Evolutionary conservation across 2,329 filamentous ascomycete species (phyloP), one percentile per base, ranked within the genome.

Genomic region (Cercospora sesami): DNA sequence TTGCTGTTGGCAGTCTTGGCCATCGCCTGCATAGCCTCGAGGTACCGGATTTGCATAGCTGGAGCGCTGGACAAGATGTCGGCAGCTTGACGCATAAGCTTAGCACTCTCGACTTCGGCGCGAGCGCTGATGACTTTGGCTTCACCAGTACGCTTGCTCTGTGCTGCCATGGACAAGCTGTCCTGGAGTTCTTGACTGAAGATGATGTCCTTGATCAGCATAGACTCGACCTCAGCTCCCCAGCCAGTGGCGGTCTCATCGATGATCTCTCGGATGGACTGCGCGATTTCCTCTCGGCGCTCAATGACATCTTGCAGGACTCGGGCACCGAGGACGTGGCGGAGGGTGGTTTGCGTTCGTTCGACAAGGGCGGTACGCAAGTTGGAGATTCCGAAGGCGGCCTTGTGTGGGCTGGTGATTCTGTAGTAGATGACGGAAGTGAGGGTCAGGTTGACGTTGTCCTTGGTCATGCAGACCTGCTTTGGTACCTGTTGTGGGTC

Each of bases 361-460:
- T 99, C 95, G 72, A 99, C 86, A 60, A 99, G 91, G n/a, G 95
- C 95, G 82, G 96, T 93, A 74, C 91, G 91, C 69, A 99, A 91
- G 80, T 98, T 95, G 81, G 90, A 86, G 79, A 99, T 97, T 73
- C 95, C 95, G 79, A 98, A 99, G 68, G 95, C 94, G 68, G 94
- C 93, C 83, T 96, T 97, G 86, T 98, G 94, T 1, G 95, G 95
- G 30, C 91, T 91, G 65, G 90, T 91, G 77, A 99, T 94, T 85
- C 97, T 94, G 84, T 99, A 99, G 87, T 99, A 99, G 83, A 99
- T 97, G 79, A 99, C 95, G 5, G 92, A 96, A 59, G 94, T 98
- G 73, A 99, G 86, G 75, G 94, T 90, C 51, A 99, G 86, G 57
- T 92, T 96, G 71, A 98, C 95, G 77, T 99, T 99, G 85, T 99